These are phyloP conservation scores for Nidularia sp. DNA, from an alignment of 768 basidiomycete genomes.

Conservation along the genomic window DNA sequence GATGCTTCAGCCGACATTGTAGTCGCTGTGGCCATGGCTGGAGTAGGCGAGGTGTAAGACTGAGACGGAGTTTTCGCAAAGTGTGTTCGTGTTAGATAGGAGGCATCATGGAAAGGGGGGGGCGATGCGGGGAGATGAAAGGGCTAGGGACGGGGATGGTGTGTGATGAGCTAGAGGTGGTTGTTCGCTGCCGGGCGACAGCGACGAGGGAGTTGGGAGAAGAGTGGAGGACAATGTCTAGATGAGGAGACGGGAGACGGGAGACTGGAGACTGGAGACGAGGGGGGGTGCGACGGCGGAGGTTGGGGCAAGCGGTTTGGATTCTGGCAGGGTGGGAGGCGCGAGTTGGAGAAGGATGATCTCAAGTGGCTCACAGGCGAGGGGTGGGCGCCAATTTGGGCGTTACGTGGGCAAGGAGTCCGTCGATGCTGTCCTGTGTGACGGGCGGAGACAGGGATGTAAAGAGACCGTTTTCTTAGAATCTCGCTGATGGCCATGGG, in stretches of 20 bases:
- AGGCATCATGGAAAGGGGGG: slow-evolving; percentile 22
- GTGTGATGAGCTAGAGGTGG: slow-evolving; percentile 10
- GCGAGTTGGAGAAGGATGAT: slow-evolving; percentile 30
- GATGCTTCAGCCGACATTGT: slow-evolving; percentile 32
- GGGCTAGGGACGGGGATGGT: slow-evolving; percentile 7
- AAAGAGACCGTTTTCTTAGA: too few species aligned
- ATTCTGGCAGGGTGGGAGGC: too few species aligned
- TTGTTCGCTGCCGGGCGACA: background rate
- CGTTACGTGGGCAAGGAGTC: too few species aligned
- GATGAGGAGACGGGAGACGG: too few species aligned
- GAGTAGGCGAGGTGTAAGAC: slow-evolving; percentile 69
- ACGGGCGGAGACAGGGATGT: too few species aligned
- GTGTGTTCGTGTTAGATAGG: slow-evolving; percentile 45
- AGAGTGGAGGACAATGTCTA: slow-evolving; percentile 8
- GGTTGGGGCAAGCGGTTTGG: too few species aligned
- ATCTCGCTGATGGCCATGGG: too few species aligned
- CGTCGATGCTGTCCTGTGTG: too few species aligned
- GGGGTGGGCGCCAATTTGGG: slow-evolving; percentile 44
- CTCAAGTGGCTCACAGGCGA: slow-evolving; percentile 61
- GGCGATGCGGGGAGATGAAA: slow-evolving; percentile 31
- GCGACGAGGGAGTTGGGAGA: slow-evolving; percentile 4
- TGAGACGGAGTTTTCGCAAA: slow-evolving; percentile 59
- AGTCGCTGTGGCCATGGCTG: slow-evolving; percentile 40
- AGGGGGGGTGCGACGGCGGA: slow-evolving; percentile 11
- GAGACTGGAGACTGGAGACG: background rate